A percentile compares a stretch with the other conserved stretches of the same genome.
Evolutionary conservation across 2,329 filamentous ascomycete genomes (phyloP).

Genomic region (Colletotrichum orchidophilum): DNA sequence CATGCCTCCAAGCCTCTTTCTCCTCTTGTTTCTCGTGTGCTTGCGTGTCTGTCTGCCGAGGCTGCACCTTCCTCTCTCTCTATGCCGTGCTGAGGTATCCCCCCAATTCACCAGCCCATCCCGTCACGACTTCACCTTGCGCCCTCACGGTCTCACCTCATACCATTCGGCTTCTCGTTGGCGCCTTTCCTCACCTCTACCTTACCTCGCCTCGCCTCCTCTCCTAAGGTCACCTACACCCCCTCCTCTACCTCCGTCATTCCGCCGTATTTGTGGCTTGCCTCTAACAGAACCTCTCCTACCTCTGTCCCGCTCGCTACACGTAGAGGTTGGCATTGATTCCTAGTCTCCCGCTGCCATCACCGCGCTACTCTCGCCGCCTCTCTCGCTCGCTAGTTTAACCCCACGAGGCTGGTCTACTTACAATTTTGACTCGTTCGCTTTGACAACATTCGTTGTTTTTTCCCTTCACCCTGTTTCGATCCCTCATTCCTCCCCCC

Average conservation of each 20-base stretch:
- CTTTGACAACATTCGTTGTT: slow-evolving; percentile 12
- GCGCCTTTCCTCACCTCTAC: not conserved
- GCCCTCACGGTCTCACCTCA: no score
- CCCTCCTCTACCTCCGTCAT: not conserved
- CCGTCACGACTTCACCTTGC: not conserved
- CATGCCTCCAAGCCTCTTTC: not conserved
- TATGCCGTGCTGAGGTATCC: not conserved
- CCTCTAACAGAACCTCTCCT: not conserved
- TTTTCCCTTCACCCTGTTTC: not conserved
- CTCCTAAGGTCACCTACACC: not conserved
- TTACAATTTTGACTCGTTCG: slow-evolving; percentile 11
- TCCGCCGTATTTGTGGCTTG: slow-evolving; percentile 8
- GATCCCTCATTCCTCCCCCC: not conserved
- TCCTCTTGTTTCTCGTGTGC: not conserved
- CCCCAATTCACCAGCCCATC: not conserved
- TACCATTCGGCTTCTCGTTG: not conserved
- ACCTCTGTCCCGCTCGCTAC: not conserved
- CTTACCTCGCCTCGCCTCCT: not conserved
- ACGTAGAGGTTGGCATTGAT: not conserved
- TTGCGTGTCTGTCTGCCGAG: no score
- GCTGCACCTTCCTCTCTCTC: not conserved
- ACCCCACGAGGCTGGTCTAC: not conserved
- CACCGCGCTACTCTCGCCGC: not conserved
- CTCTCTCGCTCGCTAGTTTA: slow-evolving; percentile 8
- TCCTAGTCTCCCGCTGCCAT: not conserved